Percentiles rank a stretch among this genome's conserved stretches.
Conservation (phyloP, 1,284 basidiomycete species). For the Tausonia pullulans region DNA sequence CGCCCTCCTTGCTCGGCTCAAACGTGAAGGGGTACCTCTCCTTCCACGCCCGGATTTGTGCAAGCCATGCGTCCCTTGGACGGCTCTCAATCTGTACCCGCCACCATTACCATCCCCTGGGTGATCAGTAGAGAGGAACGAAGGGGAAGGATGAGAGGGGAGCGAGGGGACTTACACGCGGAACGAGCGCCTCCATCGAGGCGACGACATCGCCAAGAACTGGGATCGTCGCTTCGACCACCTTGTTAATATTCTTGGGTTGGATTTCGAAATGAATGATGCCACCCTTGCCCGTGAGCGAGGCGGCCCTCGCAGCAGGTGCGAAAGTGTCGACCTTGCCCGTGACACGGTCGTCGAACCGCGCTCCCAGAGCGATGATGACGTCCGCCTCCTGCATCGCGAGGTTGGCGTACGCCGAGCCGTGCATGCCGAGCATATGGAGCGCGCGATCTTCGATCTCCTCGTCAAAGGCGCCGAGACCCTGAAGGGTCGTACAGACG, state of each 20-base stretch:
- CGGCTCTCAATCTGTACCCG: constrained; percentile 46
- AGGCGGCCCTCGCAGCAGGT: constrained; percentile 78
- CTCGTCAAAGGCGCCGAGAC: constrained; percentile 92
- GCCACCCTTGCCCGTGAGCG: constrained; percentile 73
- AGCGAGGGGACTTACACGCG: constrained; percentile 25
- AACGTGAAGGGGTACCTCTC: constrained; percentile 81
- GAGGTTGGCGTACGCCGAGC: constrained; percentile 90
- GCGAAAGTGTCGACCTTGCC: constrained; percentile 83
- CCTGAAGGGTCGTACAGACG: constrained; percentile 92
- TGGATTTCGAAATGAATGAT: constrained; percentile 99
- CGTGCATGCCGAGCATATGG: constrained; percentile 99
- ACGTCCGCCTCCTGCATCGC: constrained; percentile 97
- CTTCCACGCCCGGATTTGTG: constrained; percentile 77
- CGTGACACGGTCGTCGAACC: constrained; percentile 97
- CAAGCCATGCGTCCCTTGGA: constrained; percentile 68
- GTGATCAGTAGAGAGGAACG: no score
- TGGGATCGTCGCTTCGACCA: constrained; percentile 87
- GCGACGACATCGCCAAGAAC: constrained; percentile 85
- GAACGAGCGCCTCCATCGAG: constrained; percentile 71
- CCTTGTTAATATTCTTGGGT: constrained; percentile 99
- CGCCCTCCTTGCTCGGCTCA: constrained; percentile 50
- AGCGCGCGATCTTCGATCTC: constrained; percentile 62
- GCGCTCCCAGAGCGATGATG: constrained; percentile 88
- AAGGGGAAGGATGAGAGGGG: no score
- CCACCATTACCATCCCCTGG: no score